Evolutionary conservation across 305 asterid species (phyloP).

Genomic region (Solanum chacoense): DNA sequence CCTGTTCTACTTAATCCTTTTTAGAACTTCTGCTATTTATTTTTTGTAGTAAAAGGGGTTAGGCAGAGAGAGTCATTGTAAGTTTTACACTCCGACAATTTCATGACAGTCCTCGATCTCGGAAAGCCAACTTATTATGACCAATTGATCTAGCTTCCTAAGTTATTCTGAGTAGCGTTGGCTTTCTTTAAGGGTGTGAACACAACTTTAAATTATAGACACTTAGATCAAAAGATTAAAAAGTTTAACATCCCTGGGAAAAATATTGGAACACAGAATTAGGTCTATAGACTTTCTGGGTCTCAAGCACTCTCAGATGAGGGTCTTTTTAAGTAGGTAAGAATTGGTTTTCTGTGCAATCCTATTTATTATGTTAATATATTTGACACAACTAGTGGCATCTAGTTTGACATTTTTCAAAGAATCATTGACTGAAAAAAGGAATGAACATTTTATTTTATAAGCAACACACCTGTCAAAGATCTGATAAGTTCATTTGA

Average conservation of each 20-base stretch:
- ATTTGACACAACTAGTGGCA: not conserved
- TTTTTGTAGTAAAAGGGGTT: not conserved
- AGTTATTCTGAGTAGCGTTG: not conserved
- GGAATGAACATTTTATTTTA: not conserved
- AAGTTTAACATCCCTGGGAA: not conserved
- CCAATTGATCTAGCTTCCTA: not conserved
- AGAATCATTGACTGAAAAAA: not conserved
- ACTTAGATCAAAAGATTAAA: not conserved
- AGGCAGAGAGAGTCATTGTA: not conserved
- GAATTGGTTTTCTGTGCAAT: not conserved
- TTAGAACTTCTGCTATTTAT: not conserved
- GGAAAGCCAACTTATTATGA: not conserved
- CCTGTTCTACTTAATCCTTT: not conserved
- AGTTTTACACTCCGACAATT: not conserved
- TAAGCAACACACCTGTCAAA: conserved; percentile 59
- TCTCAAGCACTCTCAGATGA: not conserved
- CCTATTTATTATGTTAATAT: not conserved
- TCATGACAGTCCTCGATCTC: not conserved
- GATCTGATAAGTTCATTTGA: conserved; percentile 97
- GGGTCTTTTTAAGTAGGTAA: not conserved
- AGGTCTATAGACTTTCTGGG: not conserved
- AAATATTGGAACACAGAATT: not conserved
- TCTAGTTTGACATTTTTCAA: not conserved
- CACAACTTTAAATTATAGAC: not conserved
- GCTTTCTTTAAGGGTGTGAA: not conserved